Conservation (phyloP, 169 alveolate species). For the Plasmodium adleri region DNA sequence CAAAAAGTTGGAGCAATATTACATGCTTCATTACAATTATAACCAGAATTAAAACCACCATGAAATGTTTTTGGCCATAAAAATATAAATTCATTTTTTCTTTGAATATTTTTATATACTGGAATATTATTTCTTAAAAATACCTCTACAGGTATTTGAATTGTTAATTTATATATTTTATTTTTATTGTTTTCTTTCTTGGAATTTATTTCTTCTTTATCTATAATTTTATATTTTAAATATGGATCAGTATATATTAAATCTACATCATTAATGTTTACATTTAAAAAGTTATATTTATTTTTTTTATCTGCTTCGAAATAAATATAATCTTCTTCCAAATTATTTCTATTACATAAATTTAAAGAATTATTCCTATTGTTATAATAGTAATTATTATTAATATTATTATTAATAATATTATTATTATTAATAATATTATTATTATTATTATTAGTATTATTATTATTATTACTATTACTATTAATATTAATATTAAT, state of each 20-base stretch:
- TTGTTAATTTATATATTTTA: constrained; percentile 85
- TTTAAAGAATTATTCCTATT: not conserved
- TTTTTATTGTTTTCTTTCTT: constrained; percentile 80
- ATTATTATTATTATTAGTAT: not conserved
- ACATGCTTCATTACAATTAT: constrained; percentile 96
- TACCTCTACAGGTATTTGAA: constrained; percentile 91
- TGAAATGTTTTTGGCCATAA: constrained; percentile 94
- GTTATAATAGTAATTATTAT: not conserved
- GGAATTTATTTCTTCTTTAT: constrained; percentile 58
- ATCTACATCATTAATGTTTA: constrained; percentile 29
- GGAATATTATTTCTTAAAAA: constrained; percentile 89
- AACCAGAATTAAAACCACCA: constrained; percentile 95
- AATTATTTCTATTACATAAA: not conserved
- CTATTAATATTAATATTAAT: not conserved
- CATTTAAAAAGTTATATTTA: constrained; percentile 11
- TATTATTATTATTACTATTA: not conserved
- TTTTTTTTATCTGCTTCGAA: too few species aligned
- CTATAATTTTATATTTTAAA: constrained; percentile 39
- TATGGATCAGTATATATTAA: constrained; percentile 35
- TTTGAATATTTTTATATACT: constrained; percentile 88
- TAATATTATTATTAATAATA: not conserved
- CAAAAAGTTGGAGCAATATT: constrained; percentile 93
- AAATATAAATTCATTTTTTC: constrained; percentile 92
- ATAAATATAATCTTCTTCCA: too few species aligned
- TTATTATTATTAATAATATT: not conserved